Evolutionary conservation across 129 eudicot species (phyloP).

Genomic region (Flaveria sonorensis): DNA sequence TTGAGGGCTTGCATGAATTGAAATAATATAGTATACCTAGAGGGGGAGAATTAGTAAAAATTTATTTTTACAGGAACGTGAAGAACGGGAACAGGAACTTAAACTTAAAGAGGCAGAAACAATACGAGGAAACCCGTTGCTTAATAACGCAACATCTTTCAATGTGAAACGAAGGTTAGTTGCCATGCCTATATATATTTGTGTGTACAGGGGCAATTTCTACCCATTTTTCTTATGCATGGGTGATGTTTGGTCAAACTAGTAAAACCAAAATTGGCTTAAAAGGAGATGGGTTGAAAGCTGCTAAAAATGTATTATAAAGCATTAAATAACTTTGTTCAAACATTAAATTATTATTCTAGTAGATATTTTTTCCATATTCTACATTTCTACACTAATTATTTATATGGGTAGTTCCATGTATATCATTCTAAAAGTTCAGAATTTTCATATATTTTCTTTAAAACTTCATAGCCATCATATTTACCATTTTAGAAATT

Average conservation of each 20-base stretch:
- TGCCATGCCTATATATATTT: neutral
- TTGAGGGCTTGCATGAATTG: neutral
- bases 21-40: neutral
- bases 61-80: slow-evolving; percentile 60
- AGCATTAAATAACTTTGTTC: neutral
- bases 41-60: neutral
- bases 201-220: neutral
- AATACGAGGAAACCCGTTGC: slow-evolving; percentile 84
- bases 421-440: too few relatives aligned
- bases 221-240: neutral
- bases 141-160: slow-evolving; percentile 70
- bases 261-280: neutral
- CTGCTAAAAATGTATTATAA: neutral
- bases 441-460: neutral
- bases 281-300: neutral
- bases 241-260: neutral
- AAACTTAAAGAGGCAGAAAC: slow-evolving; percentile 87
- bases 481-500: neutral
- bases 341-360: neutral
- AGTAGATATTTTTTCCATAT: neutral
- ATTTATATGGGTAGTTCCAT: too few relatives aligned
- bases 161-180: slow-evolving; percentile 82
- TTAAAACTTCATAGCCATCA: neutral
- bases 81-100: slow-evolving; percentile 82
- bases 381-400: neutral